Percentiles rank a stretch among this genome's conserved stretches.
Conservation (phyloP, 805 yeast species). For the Yueomyces sinensis region DNA sequence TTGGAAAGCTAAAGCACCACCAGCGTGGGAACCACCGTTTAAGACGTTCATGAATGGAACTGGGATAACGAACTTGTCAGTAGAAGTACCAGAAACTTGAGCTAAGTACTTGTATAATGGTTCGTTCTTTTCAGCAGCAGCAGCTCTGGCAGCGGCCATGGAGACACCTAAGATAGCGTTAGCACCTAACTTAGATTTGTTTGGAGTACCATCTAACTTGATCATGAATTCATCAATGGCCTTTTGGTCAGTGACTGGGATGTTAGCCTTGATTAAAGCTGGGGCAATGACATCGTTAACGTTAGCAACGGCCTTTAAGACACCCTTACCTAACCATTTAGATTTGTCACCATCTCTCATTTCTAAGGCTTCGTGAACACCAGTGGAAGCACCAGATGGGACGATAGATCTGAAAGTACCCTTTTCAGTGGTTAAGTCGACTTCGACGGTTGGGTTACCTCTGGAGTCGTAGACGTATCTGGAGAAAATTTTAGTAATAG, state of each 20-base stretch:
- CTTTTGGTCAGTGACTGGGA: slow-evolving; percentile 79
- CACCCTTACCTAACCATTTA: slow-evolving; percentile 99
- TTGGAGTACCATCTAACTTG: slow-evolving; percentile 89
- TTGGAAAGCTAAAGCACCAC: slow-evolving; percentile 98
- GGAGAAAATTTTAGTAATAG: slow-evolving; percentile 77
- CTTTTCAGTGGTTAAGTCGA: slow-evolving; percentile 82
- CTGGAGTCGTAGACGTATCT: slow-evolving; percentile 99
- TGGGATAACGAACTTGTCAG: slow-evolving; percentile 88
- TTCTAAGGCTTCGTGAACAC: slow-evolving; percentile 97
- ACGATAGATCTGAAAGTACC: slow-evolving; percentile 96
- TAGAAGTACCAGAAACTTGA: slow-evolving; percentile 50
- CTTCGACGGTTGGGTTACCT: slow-evolving; percentile 99
- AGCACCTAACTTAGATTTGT: slow-evolving; percentile 97
- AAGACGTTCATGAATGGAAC: slow-evolving; percentile 98
- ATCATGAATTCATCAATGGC: slow-evolving; percentile 77
- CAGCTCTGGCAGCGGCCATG: slow-evolving; percentile 93
- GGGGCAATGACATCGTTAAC: slow-evolving; percentile 94
- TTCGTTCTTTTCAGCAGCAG: slow-evolving; percentile 88
- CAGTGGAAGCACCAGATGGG: slow-evolving; percentile 99
- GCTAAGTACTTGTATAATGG: slow-evolving; percentile 91
- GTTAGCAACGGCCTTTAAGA: slow-evolving; percentile 88
- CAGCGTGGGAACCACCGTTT: slow-evolving; percentile 99
- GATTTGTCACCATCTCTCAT: slow-evolving; percentile 96
- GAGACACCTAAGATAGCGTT: slow-evolving; percentile 98
- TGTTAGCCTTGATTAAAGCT: slow-evolving; percentile 66